Evolutionary conservation across 2,329 filamentous ascomycete genomes (phyloP), one percentile per base, ranked within the genome.

Genomic region (Fusarium sp.): DNA sequence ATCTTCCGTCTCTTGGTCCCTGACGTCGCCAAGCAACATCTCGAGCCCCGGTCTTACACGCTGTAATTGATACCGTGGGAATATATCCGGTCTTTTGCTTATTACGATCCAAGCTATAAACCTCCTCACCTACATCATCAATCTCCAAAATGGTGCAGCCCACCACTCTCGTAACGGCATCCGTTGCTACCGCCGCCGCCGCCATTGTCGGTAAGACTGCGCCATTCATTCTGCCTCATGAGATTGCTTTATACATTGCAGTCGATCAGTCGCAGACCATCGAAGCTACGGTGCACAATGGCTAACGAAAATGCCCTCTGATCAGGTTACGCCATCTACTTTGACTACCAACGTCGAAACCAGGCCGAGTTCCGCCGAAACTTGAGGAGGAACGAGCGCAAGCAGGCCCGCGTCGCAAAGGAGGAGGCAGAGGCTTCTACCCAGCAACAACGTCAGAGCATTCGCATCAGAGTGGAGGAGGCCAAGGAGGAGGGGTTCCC

Each of bases 401-500:
- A 89, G 80, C 90, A 92, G 82, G 90, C 88, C 74, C 91, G 92
- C 77, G 90, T 86, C 69, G 90, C 91, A 79, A 94, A 94, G 85
- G 92, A 93, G 79, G 88, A 91, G 81, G 92, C 91, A 70, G 90
- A 92, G 80, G 88, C 89, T 68, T 88, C 90, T 75, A 88, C 88
- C 72, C 87, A 89, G 77, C 87, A 88, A 82, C 92, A 94, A 86
- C 90, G 92, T 81, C 89, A 93, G 82, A 86, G 88, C 78, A 93
- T 99, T 85, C 92, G 92, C 84, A 84, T 84, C 65, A 91, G 90
- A 59, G 93, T 98, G 55, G 91, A 94, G 78, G 89, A 93, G 78
- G 94, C 95, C 78, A 94, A 95, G 85, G 93, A 93, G 66, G 95
- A 97, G 83, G 96, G 96, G 65, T 98, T 97, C 89, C 96, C 96